A percentile compares a stretch with the other conserved stretches of the same genome.
Conservation (phyloP, 371 early-diverging fungal species). For the Mucor sp. region DNA sequence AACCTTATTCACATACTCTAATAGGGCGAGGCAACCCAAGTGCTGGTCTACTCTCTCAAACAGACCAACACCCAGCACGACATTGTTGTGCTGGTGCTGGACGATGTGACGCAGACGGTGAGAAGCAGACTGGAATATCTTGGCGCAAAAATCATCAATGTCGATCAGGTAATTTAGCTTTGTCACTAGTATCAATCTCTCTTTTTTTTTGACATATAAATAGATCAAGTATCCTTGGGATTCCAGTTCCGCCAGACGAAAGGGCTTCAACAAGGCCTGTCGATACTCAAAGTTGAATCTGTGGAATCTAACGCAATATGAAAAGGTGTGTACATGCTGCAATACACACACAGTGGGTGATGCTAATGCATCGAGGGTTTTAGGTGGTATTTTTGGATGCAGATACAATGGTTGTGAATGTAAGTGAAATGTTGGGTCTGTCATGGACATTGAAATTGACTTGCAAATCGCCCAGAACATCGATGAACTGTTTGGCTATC, state of each 20-base stretch:
- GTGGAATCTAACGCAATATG: constrained; percentile 38
- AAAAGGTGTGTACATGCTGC: constrained; percentile 18
- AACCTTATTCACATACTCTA: not conserved
- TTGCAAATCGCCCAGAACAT: constrained; percentile 11
- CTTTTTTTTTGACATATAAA: not conserved
- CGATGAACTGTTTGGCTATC: constrained; percentile 36
- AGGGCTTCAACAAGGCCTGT: constrained; percentile 44
- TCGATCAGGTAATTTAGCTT: constrained; percentile 28
- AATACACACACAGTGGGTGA: not conserved
- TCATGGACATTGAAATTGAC: not conserved
- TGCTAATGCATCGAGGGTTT: not conserved
- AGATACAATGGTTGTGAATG: constrained; percentile 38
- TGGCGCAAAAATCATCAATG: constrained; percentile 31
- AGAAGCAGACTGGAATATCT: constrained; percentile 23
- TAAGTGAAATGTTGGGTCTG: constrained; percentile 2
- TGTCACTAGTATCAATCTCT: not conserved
- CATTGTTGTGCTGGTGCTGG: constrained; percentile 35
- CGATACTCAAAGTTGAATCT: constrained; percentile 41
- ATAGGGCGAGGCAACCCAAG: constrained; percentile 35
- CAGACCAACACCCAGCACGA: constrained; percentile 28
- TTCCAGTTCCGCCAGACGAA: constrained; percentile 22
- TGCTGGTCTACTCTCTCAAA: constrained; percentile 32
- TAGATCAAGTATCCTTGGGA: constrained; percentile 41
- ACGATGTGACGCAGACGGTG: constrained; percentile 21
- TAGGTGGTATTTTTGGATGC: constrained; percentile 43